A percentile compares a stretch with the other conserved stretches of the same genome.
These are phyloP conservation scores for Termitomyces sp. DNA, from an alignment of 768 basidiomycete species.

Conservation along the genomic window DNA sequence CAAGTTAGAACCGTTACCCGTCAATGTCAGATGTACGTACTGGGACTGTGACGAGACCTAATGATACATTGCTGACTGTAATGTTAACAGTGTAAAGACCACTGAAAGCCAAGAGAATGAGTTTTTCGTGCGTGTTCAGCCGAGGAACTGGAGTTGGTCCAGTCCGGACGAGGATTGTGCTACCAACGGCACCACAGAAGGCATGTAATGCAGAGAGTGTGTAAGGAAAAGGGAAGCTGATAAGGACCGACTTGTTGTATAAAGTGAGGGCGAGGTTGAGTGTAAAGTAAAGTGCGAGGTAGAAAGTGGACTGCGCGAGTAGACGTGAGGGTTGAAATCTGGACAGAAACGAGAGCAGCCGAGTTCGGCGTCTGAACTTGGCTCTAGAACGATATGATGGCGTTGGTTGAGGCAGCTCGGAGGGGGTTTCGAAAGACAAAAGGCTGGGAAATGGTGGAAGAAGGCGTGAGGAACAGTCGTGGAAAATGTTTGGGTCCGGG, in stretches of 20 bases:
- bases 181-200: constrained; percentile 79
- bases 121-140: constrained; percentile 48
- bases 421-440: neutral
- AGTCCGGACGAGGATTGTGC: constrained; percentile 52
- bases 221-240: constrained; percentile 93
- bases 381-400: constrained; percentile 10
- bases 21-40: constrained; percentile 38
- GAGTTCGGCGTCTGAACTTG: constrained; percentile 5
- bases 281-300: constrained; percentile 72
- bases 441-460: neutral
- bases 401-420: constrained; percentile 15
- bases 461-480: neutral
- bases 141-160: constrained; percentile 13
- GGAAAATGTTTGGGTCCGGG: neutral
- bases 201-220: constrained; percentile 92
- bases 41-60: constrained; percentile 85
- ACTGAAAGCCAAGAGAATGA: constrained; percentile 77
- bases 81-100: constrained; percentile 92
- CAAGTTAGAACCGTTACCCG: neutral
- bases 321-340: constrained; percentile 7
- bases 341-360: constrained; percentile 4
- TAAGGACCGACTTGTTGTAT: constrained; percentile 92
- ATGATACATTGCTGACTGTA: constrained; percentile 87
- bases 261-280: constrained; percentile 92
- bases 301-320: constrained; percentile 11